phyloP scores from a whole-genome alignment of 306 rosid genomes.

The Rosa lucieae region DNA sequence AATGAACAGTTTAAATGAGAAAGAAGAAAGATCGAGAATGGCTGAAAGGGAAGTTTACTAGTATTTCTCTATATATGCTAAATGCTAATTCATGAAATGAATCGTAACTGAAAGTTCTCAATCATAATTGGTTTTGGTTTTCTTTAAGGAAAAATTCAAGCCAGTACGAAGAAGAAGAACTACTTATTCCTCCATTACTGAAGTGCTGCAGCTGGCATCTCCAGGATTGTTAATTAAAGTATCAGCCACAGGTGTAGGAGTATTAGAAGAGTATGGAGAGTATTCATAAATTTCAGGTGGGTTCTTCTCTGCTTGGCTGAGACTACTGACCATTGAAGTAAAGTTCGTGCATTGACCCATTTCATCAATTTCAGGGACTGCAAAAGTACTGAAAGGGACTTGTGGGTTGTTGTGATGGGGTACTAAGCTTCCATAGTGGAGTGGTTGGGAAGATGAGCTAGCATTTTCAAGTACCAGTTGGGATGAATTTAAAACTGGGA shows the following conservation, averaged over 20 bases:
- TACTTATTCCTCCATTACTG: conserved; percentile 44
- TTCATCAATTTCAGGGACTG: conserved; percentile 32
- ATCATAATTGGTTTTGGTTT: conserved; percentile 27
- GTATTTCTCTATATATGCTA: background rate
- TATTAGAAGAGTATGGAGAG: conserved; percentile 31
- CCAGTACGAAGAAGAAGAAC: conserved; percentile 48
- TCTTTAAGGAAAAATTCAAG: conserved; percentile 43
- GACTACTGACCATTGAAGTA: conserved; percentile 26
- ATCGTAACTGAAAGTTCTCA: conserved; percentile 40
- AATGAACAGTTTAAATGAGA: background rate
- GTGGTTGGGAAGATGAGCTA: conserved; percentile 66
- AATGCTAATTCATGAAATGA: background rate
- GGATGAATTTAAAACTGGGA: conserved; percentile 22
- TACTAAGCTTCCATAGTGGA: conserved; percentile 55
- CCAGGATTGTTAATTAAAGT: conserved; percentile 31
- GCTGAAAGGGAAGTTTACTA: background rate
- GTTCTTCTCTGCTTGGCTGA: conserved; percentile 45
- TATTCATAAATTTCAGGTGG: conserved; percentile 21
- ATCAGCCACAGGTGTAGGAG: conserved; percentile 29
- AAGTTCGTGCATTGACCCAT: conserved; percentile 44
- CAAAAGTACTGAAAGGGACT: conserved; percentile 56
- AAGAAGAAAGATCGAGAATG: background rate
- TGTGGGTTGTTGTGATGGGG: conserved; percentile 52
- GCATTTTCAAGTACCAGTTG: conserved; percentile 19
- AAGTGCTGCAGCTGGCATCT: conserved; percentile 56